A percentile compares a stretch with the other conserved stretches of the same genome.
phyloP scores from a whole-genome alignment of 78 protist species.

The Cyanophora paradoxa region DNA sequence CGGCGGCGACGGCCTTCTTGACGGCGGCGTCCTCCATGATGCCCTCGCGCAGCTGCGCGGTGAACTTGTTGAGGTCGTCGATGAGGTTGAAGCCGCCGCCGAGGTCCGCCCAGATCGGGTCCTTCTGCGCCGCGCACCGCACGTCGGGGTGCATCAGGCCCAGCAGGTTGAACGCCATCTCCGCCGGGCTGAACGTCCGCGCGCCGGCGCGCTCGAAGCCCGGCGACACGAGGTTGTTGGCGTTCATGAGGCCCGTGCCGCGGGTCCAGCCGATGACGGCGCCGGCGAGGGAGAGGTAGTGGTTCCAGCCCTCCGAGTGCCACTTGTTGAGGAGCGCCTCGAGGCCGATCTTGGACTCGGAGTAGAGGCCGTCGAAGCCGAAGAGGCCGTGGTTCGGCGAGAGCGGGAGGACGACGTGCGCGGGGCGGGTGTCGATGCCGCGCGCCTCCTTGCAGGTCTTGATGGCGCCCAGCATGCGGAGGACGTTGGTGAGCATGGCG shows the following conservation, averaged over 20 bases:
- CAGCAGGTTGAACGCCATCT: conserved; percentile 48
- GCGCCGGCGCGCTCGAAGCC: conserved; percentile 40
- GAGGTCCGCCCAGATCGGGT: conserved; percentile 60
- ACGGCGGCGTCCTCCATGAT: not conserved
- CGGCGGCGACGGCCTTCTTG: conserved; percentile 9
- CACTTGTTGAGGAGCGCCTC: conserved; percentile 55
- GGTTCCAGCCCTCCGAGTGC: conserved; percentile 49
- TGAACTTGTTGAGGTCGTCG: not conserved
- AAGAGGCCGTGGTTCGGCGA: conserved; percentile 68
- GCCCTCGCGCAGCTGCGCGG: conserved; percentile 4
- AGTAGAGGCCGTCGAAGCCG: conserved; percentile 63
- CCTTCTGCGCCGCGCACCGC: not conserved
- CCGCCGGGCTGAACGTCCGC: conserved; percentile 48
- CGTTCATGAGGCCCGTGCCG: conserved; percentile 60
- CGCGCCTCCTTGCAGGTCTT: conserved; percentile 20
- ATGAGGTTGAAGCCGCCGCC: conserved; percentile 30
- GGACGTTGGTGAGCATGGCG: conserved; percentile 57
- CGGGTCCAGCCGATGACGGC: conserved; percentile 56
- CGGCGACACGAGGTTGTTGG: conserved; percentile 45
- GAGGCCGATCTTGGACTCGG: conserved; percentile 59
- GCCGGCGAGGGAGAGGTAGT: conserved; percentile 1
- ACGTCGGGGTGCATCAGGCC: conserved; percentile 40
- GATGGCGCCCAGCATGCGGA: conserved; percentile 50
- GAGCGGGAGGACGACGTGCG: conserved; percentile 32
- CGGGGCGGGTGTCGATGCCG: conserved; percentile 17